Evolutionary conservation across 2,329 filamentous ascomycete species (phyloP).

Genomic region (Stylonectria norvegica): DNA sequence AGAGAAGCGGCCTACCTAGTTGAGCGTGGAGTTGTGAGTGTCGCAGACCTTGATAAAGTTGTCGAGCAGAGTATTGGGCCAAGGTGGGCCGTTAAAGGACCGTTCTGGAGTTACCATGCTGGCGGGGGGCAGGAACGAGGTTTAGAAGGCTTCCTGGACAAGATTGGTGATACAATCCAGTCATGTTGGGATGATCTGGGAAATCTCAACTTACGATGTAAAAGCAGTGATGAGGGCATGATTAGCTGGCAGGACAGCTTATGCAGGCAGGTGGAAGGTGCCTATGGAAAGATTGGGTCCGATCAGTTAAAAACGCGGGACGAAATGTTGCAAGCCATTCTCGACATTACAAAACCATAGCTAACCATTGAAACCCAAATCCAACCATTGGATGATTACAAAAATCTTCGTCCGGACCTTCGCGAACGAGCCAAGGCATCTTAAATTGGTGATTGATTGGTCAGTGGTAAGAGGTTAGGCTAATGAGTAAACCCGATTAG

Average conservation of each 20-base stretch:
- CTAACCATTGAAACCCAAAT: too few species aligned
- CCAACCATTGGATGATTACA: too few species aligned
- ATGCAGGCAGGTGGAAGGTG: not conserved
- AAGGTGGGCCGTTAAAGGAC: not conserved
- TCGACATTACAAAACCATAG: not conserved
- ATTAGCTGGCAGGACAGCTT: not conserved
- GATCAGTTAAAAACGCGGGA: not conserved
- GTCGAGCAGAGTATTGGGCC: not conserved
- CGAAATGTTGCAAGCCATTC: not conserved
- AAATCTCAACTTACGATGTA: not conserved
- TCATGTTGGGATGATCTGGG: not conserved
- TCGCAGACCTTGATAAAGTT: not conserved
- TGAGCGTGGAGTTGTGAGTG: not conserved
- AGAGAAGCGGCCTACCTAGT: not conserved
- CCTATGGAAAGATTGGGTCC: not conserved
- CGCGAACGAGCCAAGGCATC: too few species aligned
- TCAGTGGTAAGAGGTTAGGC: too few species aligned
- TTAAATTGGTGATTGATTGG: too few species aligned
- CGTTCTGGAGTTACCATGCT: not conserved
- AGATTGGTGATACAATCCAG: not conserved
- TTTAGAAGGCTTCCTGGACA: not conserved
- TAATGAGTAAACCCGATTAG: too few species aligned
- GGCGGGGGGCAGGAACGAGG: not conserved
- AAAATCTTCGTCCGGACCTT: too few species aligned
- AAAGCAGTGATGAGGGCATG: not conserved